A percentile compares a stretch with the other conserved stretches of the same genome.
phyloP scores from a whole-genome alignment of 176 grass and related monocot genomes.

The Saccharum officinarum region DNA sequence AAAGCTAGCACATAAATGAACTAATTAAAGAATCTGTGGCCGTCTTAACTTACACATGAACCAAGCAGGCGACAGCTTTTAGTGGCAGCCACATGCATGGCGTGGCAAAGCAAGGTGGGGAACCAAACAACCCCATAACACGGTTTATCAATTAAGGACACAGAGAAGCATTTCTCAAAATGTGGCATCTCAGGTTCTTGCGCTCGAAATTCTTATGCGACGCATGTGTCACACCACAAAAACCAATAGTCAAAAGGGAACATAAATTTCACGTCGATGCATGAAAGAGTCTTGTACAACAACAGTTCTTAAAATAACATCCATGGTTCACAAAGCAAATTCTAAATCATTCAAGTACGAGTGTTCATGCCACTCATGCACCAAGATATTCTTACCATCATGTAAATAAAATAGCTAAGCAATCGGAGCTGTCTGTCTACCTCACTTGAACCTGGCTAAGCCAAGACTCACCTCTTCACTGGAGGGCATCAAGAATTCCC shows the following conservation, averaged over 20 bases:
- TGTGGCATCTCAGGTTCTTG: background rate
- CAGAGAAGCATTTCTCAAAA: background rate
- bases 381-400: no score
- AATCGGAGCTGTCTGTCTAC: no score
- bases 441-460: background rate
- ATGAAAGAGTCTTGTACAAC: background rate
- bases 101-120: no score
- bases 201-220: background rate
- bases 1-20: no score
- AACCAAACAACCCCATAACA: background rate
- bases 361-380: no score
- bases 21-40: no score
- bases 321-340: no score
- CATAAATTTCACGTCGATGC: background rate
- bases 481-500: conserved; percentile 19
- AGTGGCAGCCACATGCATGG: no score
- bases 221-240: background rate
- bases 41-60: no score
- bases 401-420: no score
- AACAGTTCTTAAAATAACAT: background rate
- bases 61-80: no score
- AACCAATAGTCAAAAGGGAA: background rate
- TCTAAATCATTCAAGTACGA: no score
- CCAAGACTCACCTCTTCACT: conserved; percentile 18
- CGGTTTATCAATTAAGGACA: background rate